Evolutionary conservation across 2,329 filamentous ascomycete genomes (phyloP).

Genomic region (Exophiala dermatitidis): DNA sequence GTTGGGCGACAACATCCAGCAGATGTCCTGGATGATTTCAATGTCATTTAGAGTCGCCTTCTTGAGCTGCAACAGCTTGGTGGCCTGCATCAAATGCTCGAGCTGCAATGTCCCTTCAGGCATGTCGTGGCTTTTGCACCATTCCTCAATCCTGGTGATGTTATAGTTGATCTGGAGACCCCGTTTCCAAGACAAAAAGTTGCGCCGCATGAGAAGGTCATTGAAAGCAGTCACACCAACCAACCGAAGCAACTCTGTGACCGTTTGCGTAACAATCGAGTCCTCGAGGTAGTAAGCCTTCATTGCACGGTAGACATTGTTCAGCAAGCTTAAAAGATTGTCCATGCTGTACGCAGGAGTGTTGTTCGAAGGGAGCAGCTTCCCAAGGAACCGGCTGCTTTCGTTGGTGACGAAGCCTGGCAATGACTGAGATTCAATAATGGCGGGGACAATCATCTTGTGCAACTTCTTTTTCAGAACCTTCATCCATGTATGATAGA

Average conservation of each 20-base stretch:
- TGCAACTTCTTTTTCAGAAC: conserved; percentile 97
- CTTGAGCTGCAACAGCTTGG: conserved; percentile 95
- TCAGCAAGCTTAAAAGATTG: conserved; percentile 87
- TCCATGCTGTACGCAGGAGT: conserved; percentile 99
- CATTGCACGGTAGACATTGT: conserved; percentile 98
- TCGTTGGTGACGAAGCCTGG: conserved; percentile 98
- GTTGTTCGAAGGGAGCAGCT: conserved; percentile 84
- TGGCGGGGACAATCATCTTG: conserved; percentile 99
- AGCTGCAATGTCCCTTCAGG: conserved; percentile 94
- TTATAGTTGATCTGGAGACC: conserved; percentile 99
- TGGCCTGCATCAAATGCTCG: conserved; percentile 97
- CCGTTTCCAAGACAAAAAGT: conserved; percentile 99
- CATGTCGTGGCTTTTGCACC: conserved; percentile 99
- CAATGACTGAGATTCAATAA: conserved; percentile 96
- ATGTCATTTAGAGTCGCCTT: conserved; percentile 98
- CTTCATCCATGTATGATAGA: conserved; percentile 99
- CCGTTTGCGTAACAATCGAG: conserved; percentile 87
- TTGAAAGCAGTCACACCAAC: conserved; percentile 98
- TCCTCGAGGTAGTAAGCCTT: conserved; percentile 97
- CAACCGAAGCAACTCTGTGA: conserved; percentile 84
- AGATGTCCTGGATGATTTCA: conserved; percentile 99
- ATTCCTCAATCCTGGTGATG: conserved; percentile 97
- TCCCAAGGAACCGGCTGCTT: conserved; percentile 95
- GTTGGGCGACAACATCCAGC: conserved; percentile 91
- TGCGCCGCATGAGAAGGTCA: conserved; percentile 91